Evolutionary conservation across 345 rosid species (phyloP), one percentile per base, ranked within the genome.

Genomic region (Citrus cavaleriei): DNA sequence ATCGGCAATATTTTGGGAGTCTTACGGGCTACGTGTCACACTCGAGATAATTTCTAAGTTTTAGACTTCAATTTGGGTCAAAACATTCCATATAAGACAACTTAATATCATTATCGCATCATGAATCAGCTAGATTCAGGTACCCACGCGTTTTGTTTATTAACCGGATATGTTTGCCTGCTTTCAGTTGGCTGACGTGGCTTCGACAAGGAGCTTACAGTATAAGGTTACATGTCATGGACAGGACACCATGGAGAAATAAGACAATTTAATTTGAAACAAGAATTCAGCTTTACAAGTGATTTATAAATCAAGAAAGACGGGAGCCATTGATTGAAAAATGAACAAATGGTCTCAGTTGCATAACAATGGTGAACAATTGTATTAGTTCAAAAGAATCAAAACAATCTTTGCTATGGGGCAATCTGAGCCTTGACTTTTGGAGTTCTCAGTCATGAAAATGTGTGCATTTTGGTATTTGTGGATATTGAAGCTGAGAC

Each of bases 291-390:
- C 49, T 70, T 67, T 78, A 60, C 51, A 64, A 40, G 62, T 70
- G 69, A 73, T 49, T 82, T 75, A 78, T 75, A 76, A 40, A 81
- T 75, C 70, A 72, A 80, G 37, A 64, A 83, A 73, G 65, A 62
- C 63, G 72, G 57, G 42, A 74, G 62, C 82, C 79, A 55, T 54
- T 77, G 72, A 68, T 75, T 34, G 58, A 77, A 70, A 79, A 83
- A 81, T 77, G 24, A 81, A 85, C 76, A 78, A 74, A 78, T 78
- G 73, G 83, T 79, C 81, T 85, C 76, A 82, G 81, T 82, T 82
- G 90, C 84, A 83, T 81, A 80, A 84, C 86, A 82, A 77, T 77
- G 82, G 73, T 63, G 37, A 82, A 63, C 81, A 70, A 83, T 63
- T 70, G 51, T 49, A 67, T 73, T 77, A 74, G 65, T 75, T 38